Conservation (phyloP, 1,139 yeast species). For the Candida buenavistaensis region DNA sequence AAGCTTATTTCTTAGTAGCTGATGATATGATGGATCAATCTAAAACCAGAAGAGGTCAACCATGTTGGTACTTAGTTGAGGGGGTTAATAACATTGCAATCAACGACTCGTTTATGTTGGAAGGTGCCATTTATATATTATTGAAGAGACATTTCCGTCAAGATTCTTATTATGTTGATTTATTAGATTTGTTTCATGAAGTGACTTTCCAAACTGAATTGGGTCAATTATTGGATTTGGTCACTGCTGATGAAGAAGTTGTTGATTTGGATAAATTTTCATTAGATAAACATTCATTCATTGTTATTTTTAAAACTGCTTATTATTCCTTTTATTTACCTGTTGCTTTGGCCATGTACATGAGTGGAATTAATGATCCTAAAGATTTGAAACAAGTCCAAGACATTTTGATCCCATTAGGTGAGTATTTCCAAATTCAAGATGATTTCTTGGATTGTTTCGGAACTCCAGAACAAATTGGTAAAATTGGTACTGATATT, state of each 20-base stretch:
- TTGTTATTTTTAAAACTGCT: constrained; percentile 96
- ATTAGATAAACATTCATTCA: constrained; percentile 86
- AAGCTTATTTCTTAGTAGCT: constrained; percentile 95
- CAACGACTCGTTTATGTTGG: constrained; percentile 96
- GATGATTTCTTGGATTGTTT: constrained; percentile 97
- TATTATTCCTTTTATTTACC: constrained; percentile 97
- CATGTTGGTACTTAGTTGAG: constrained; percentile 90
- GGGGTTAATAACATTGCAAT: constrained; percentile 91
- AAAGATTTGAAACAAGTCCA: constrained; percentile 83
- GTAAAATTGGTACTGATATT: constrained; percentile 98
- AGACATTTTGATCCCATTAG: constrained; percentile 88
- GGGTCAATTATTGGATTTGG: constrained; percentile 92
- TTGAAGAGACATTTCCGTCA: constrained; percentile 85
- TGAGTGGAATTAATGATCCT: constrained; percentile 74
- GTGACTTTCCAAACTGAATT: constrained; percentile 97
- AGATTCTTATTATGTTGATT: constrained; percentile 83
- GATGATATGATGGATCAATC: constrained; percentile 99
- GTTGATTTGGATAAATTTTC: constrained; percentile 89
- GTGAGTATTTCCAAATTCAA: constrained; percentile 98
- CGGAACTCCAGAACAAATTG: constrained; percentile 96
- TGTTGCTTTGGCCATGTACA: constrained; percentile 94
- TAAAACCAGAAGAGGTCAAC: constrained; percentile 96
- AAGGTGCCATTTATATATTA: constrained; percentile 87
- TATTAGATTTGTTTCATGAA: constrained; percentile 89
- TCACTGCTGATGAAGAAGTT: constrained; percentile 94